These are phyloP conservation scores for Hymenochaete sp. DNA, from an alignment of 1,284 basidiomycete species.

Conservation along the genomic window DNA sequence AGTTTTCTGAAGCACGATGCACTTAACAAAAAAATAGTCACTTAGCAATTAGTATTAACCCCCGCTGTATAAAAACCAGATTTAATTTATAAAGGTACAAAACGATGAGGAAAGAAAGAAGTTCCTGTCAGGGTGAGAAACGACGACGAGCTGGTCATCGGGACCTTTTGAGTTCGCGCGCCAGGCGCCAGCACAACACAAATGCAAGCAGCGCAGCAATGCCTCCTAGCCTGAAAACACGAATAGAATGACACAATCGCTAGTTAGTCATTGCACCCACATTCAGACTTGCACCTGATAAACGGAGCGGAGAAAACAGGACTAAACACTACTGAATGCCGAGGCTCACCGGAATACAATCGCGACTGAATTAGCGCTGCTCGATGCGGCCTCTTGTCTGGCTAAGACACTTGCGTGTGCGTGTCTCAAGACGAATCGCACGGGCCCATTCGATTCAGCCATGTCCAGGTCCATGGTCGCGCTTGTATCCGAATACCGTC, in stretches of 20 bases:
- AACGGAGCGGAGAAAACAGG: neutral
- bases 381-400: constrained; percentile 19
- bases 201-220: constrained; percentile 64
- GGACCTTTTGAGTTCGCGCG: constrained; percentile 38
- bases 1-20: constrained; percentile 46
- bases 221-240: constrained; percentile 53
- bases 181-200: constrained; percentile 57
- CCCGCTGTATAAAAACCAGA: neutral
- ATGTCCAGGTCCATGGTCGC: constrained; percentile 16
- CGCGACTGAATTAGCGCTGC: constrained; percentile 56
- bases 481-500: constrained; percentile 9
- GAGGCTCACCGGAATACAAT: constrained; percentile 63
- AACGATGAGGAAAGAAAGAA: neutral
- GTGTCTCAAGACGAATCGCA: neutral
- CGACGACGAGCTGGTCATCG: neutral
- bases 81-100: neutral
- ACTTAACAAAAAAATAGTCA: neutral
- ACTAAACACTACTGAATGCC: constrained; percentile 6
- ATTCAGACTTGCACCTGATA: neutral
- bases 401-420: constrained; percentile 19
- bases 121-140: neutral
- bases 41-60: neutral
- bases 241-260: neutral
- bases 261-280: constrained; percentile 1
- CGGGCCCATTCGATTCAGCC: constrained; percentile 22